Percentiles rank a stretch among this genome's conserved stretches.
These are phyloP conservation scores for Discostella stelligeroides DNA, from an alignment of 108 stramenopile genomes.

Conservation along the genomic window DNA sequence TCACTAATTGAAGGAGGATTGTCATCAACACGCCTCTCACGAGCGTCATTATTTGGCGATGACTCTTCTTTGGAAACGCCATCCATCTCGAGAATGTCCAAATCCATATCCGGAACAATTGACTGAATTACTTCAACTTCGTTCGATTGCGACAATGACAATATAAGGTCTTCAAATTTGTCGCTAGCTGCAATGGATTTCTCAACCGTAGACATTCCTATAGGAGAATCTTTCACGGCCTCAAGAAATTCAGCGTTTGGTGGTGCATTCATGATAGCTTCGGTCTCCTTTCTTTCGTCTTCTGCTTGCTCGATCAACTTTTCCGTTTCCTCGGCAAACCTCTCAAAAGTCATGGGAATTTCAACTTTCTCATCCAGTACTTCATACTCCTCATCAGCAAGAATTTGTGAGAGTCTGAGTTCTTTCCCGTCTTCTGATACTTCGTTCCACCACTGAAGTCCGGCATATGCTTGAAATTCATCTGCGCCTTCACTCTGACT, in stretches of 20 bases:
- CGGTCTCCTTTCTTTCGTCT: constrained; percentile 78
- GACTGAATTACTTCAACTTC: neutral
- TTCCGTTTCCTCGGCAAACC: constrained; percentile 68
- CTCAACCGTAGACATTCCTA: neutral
- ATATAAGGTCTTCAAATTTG: constrained; percentile 16
- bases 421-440: constrained; percentile 62
- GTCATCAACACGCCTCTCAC: neutral
- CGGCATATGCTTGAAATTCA: constrained; percentile 13
- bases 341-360: constrained; percentile 56
- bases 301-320: constrained; percentile 58
- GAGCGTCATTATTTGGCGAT: neutral
- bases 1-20: no score
- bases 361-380: constrained; percentile 40
- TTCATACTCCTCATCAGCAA: constrained; percentile 67
- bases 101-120: constrained; percentile 4
- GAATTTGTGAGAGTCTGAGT: constrained; percentile 54
- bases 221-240: constrained; percentile 14
- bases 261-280: constrained; percentile 82
- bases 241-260: constrained; percentile 62
- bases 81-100: constrained; percentile 16
- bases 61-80: neutral
- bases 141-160: constrained; percentile 6
- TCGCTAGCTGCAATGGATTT: constrained; percentile 12
- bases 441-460: constrained; percentile 61
- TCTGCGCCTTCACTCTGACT: neutral